These are phyloP conservation scores for Artemisia tridentata DNA, from an alignment of 129 eudicot species.

Conservation along the genomic window DNA sequence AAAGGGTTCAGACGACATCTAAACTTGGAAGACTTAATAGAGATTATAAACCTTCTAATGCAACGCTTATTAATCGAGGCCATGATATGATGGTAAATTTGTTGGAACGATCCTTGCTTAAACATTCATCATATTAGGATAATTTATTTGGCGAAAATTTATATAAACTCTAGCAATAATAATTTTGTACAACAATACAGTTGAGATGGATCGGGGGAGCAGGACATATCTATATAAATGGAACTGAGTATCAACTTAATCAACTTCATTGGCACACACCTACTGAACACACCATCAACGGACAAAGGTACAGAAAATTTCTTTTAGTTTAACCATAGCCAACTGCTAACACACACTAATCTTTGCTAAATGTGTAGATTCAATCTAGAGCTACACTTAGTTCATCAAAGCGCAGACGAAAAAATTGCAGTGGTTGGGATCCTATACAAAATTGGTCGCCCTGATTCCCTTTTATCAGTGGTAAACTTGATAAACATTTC, in stretches of 20 bases:
- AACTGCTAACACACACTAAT: neutral
- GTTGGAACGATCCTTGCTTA: too few species aligned
- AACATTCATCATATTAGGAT: too few species aligned
- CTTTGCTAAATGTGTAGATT: neutral
- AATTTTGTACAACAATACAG: neutral
- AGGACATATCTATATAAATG: conserved; percentile 3
- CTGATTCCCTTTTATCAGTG: too few species aligned
- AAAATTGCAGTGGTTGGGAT: too few species aligned
- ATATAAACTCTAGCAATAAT: neutral
- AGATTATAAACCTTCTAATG: conserved; percentile 37
- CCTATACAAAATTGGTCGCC: too few species aligned
- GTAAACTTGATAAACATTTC: too few species aligned
- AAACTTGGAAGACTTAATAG: conserved; percentile 29
- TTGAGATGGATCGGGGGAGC: conserved; percentile 6
- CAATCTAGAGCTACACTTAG: conserved; percentile 10
- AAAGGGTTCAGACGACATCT: conserved; percentile 32
- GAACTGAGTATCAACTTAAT: conserved; percentile 6
- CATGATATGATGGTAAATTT: conserved; percentile 47
- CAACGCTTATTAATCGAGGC: conserved; percentile 54
- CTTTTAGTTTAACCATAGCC: neutral
- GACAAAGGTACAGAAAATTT: neutral
- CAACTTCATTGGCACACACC: conserved; percentile 11
- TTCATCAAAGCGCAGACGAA: neutral
- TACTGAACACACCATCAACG: conserved; percentile 11
- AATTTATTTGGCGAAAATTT: neutral